Base-by-base conservation (phyloP, 805 yeast species). In the Torulaspora indica region DNA sequence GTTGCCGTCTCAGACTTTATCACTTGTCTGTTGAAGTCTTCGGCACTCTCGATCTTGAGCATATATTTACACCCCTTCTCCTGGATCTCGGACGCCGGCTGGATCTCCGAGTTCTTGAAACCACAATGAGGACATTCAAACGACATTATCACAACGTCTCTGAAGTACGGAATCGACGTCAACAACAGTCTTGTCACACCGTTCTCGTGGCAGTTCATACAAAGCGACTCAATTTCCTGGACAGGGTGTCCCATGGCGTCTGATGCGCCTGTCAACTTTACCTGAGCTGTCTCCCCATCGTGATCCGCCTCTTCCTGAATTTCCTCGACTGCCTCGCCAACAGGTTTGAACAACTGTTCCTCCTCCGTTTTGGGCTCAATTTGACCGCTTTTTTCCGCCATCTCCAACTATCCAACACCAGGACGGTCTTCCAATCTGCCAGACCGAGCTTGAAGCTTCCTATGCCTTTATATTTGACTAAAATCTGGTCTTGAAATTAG, bases 121-220 rank as follows among this genome's bases (percentile, higher is more conserved):
- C 87, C 86, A 72, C 99, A 93, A 66, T 90, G 97, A 22, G 93
- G 91, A 67, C 99, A 93, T 54, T 82, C 86, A 66, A 93, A 93
- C 1, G 97, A 89, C 95, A 93, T 91, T 45, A 93, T 64, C 40
- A 93, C 85, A 41, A 93, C 79, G 64, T 93, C 97, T 52, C 90
- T 74, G 70, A 93, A 93, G 58, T 73, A 88, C 14, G 99, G 99
- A 56, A 93, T 93, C 42, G 80, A 74, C 10, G 99, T 93, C 57
- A 93, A 71, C 34, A 93, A 72, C 63, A 93, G 65, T 53, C 95
- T 71, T 4, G 98, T 93, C 42, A 73, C 73, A 47, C 99, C 99
- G 45, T 79, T 76, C 53, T 91, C 71, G 51, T 82, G 85, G 67
- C 99, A 93, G 72, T 86, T 87, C 96, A 93, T 90, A 71, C 99